These are phyloP conservation scores for Hamamelis virginiana DNA, from an alignment of 164 flowering plant genomes.

Conservation along the genomic window DNA sequence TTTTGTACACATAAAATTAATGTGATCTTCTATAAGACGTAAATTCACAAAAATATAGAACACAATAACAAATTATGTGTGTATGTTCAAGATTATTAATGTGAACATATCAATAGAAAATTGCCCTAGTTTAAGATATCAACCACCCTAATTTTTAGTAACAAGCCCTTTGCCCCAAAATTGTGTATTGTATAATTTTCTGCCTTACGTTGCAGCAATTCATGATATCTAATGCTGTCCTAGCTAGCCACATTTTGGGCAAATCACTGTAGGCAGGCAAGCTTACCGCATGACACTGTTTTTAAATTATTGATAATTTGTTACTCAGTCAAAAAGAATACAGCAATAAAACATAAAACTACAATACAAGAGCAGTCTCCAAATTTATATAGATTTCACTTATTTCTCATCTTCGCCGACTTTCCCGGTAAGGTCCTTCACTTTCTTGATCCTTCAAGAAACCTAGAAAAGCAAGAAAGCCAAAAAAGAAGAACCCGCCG, in stretches of 20 bases:
- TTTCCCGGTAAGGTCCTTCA: conserved; percentile 46
- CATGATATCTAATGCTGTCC: background rate
- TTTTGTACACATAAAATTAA: too few species aligned
- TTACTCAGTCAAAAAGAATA: background rate
- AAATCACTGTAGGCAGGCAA: background rate
- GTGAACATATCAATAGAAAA: too few species aligned
- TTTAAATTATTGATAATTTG: background rate
- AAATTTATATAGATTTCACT: background rate
- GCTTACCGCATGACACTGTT: background rate
- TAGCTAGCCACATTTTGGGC: background rate
- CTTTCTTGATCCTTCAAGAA: conserved; percentile 75
- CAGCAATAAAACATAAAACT: background rate
- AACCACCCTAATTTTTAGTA: too few species aligned
- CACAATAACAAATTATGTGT: too few species aligned
- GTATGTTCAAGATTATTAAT: too few species aligned
- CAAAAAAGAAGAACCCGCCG: conserved; percentile 90
- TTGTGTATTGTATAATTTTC: background rate
- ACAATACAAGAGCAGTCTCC: background rate
- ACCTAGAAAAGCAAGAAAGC: conserved; percentile 84
- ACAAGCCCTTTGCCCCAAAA: too few species aligned
- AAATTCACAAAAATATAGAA: too few species aligned
- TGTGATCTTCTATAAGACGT: too few species aligned
- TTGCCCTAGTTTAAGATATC: too few species aligned
- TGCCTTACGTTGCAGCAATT: background rate
- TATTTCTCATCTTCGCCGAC: conserved; percentile 28